A percentile compares a stretch with the other conserved stretches of the same genome.
phyloP scores from a whole-genome alignment of 768 basidiomycete species.

The Phylloporus scabripes region DNA sequence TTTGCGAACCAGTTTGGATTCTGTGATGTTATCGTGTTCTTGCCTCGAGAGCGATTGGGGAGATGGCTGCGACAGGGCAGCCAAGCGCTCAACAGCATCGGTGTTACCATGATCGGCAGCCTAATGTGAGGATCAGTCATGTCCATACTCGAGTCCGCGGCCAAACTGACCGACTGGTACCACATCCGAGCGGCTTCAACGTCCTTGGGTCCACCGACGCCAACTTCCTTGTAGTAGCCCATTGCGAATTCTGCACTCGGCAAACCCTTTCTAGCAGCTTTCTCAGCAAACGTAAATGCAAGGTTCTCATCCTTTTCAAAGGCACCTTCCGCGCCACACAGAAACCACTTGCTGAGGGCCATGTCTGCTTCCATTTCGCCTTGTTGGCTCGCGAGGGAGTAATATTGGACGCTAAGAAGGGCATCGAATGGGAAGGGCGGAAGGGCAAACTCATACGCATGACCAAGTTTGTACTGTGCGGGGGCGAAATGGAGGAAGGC shows the following conservation, averaged over 20 bases:
- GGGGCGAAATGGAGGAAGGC: conserved; percentile 83
- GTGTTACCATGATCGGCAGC: conserved; percentile 73
- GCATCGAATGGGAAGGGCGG: conserved; percentile 86
- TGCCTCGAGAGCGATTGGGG: conserved; percentile 66
- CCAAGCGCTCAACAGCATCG: conserved; percentile 73
- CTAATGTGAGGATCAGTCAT: conserved; percentile 30
- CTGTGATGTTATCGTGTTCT: conserved; percentile 77
- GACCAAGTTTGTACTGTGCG: conserved; percentile 89
- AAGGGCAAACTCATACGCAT: conserved; percentile 86
- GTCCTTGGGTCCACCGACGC: conserved; percentile 70
- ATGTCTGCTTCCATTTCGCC: conserved; percentile 93
- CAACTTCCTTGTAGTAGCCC: conserved; percentile 93
- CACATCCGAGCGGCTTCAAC: conserved; percentile 63
- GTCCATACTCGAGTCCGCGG: not conserved
- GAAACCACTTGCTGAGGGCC: conserved; percentile 96
- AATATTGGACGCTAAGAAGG: conserved; percentile 86
- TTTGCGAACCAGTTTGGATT: conserved; percentile 74
- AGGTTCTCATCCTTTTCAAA: conserved; percentile 87
- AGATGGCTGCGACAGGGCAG: conserved; percentile 55
- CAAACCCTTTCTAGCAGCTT: conserved; percentile 69
- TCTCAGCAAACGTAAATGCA: conserved; percentile 86
- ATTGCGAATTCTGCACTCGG: conserved; percentile 89
- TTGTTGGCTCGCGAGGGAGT: conserved; percentile 73
- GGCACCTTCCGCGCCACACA: conserved; percentile 71
- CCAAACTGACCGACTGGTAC: conserved; percentile 57